Base-by-base conservation (phyloP, 192 early-diverging fungal genomes). In the Coemansia sp. region DNA sequence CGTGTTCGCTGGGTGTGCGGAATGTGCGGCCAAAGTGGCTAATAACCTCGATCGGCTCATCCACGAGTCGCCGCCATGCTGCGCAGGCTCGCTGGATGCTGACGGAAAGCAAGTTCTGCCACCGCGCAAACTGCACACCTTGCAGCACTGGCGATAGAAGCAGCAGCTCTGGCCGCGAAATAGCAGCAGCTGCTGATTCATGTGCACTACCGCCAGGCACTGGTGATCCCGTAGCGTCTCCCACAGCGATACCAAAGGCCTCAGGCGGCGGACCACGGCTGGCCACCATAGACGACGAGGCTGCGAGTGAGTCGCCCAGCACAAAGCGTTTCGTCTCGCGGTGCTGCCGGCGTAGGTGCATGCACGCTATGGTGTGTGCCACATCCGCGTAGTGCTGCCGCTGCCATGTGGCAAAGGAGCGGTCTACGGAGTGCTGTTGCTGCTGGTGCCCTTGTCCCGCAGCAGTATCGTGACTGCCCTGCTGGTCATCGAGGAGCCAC, bases 21-120 rank as follows among this genome's bases (percentile, higher is more conserved):
- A 50, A 54, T 2, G 55, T 59, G 32, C 52, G 64, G 4, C 48
- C 51, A 58, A 74, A 53, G 32, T 74, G 71, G 40, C 54, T 59
- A 38, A 74, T 36, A 8, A 67, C 64, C 42, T 74, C 71, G 46
- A 74, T 62, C 1, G 71, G 64, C 51, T 74, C 71, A 22, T 67
- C 60, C 0, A 66, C 64, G n/a, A 74, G 51, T 10, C 56, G 59
- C 14, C 55, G 64, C 71, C 71, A 74, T 29, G 71, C 71, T 9
- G 55, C 40, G 5, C 64, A 61, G 2, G 71, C 71, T 1, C 47
- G 46, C 55, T 51, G 55, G 13, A 53, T 58, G 41, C 45, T 46
- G 7, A 39, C 46, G 13, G 64, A 25, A 28, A 74, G 14, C 11
- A 74, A 22, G 33, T 74, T 58, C 51, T 74, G 71, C 64, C 71